Evolutionary conservation across 2,329 filamentous ascomycete species (phyloP).

Genomic region (Apiospora koreana): DNA sequence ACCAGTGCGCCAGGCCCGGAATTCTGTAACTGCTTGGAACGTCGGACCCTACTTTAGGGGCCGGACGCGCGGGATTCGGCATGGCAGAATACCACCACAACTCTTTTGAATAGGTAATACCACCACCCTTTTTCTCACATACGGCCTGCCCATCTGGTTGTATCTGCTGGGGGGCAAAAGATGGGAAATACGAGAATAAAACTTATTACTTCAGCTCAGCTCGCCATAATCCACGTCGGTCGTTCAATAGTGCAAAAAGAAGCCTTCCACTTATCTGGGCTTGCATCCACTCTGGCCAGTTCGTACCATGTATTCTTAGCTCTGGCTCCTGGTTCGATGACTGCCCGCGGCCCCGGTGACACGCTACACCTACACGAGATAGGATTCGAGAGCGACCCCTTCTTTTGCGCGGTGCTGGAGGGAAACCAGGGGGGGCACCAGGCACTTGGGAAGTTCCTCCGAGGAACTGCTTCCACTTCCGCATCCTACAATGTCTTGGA

Average conservation of each 20-base stretch:
- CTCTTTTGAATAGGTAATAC: neutral
- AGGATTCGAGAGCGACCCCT: neutral
- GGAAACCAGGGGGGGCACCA: too few species aligned
- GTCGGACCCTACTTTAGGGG: neutral
- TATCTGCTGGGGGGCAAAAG: too few species aligned
- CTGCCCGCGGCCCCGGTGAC: neutral
- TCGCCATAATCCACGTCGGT: neutral
- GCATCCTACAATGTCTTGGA: neutral
- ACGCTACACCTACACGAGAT: constrained; percentile 1
- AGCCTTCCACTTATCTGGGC: neutral
- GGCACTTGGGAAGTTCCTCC: too few species aligned
- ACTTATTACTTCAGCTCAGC: neutral
- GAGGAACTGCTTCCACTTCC: neutral
- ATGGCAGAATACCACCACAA: neutral
- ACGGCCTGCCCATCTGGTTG: too few species aligned
- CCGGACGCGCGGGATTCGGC: neutral
- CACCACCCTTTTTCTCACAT: too few species aligned
- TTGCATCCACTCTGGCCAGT: neutral
- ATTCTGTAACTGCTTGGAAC: constrained; percentile 2
- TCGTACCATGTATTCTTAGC: neutral
- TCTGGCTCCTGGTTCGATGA: neutral
- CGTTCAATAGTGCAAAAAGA: neutral
- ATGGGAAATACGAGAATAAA: neutral
- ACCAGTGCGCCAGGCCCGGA: neutral
- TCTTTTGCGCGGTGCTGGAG: neutral